These are phyloP conservation scores for Miamiensis avidus DNA, from an alignment of 169 alveolate species.

Conservation along the genomic window DNA sequence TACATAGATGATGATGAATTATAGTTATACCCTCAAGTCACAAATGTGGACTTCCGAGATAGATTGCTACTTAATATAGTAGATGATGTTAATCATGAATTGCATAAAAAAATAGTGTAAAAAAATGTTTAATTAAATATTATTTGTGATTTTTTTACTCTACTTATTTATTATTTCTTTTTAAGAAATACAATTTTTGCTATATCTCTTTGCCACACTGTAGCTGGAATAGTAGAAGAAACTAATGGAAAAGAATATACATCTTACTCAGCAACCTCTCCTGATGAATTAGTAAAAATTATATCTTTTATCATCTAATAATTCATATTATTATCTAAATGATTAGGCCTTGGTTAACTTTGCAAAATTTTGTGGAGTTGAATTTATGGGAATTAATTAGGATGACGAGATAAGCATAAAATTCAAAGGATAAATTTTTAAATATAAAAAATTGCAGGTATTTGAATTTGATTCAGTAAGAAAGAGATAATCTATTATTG, in stretches of 20 bases:
- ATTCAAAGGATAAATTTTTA: too few species aligned
- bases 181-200: slow-evolving; percentile 14
- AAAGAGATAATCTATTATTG: background rate
- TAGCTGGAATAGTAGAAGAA: slow-evolving; percentile 13
- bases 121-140: slow-evolving; percentile 1
- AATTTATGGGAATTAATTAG: background rate
- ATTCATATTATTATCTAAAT: background rate
- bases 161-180: background rate
- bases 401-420: background rate
- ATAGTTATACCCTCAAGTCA: too few species aligned
- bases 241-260: too few species aligned
- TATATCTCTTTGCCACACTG: slow-evolving; percentile 70
- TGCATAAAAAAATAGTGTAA: background rate
- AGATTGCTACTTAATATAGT: slow-evolving; percentile 15
- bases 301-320: too few species aligned
- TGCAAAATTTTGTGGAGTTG: background rate
- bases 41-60: slow-evolving; percentile 35
- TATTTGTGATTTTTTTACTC: background rate
- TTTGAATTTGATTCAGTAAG: background rate
- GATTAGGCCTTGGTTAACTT: background rate
- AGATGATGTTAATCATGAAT: background rate
- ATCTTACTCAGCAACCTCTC: background rate
- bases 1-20: background rate
- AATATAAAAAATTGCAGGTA: background rate
- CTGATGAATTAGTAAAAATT: background rate